These are phyloP conservation scores for Euphorbia celastroides DNA, from an alignment of 441 rosid species.

Conservation along the genomic window DNA sequence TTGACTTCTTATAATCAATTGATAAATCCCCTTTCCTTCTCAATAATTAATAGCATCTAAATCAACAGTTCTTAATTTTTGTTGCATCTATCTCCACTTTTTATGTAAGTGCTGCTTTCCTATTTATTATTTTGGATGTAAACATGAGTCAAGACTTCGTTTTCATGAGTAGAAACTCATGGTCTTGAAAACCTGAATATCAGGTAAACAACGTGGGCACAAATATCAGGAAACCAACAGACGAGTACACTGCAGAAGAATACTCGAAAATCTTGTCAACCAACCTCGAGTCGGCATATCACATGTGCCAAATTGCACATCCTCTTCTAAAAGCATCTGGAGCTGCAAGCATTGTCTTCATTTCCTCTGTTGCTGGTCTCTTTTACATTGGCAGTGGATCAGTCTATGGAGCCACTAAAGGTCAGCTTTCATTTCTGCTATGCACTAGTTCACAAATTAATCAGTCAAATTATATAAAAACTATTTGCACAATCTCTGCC, in stretches of 20 bases:
- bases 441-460: background rate
- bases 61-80: background rate
- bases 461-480: background rate
- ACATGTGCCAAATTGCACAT: conserved; percentile 69
- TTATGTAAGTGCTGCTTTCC: background rate
- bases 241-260: conserved; percentile 61
- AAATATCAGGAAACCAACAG: conserved; percentile 67
- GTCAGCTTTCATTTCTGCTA: conserved; percentile 22
- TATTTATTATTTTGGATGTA: background rate
- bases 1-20: background rate
- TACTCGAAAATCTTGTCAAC: conserved; percentile 43
- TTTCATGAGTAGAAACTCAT: background rate
- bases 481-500: background rate
- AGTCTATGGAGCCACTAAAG: conserved; percentile 68
- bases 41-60: background rate
- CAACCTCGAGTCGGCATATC: conserved; percentile 73
- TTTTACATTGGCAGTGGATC: conserved; percentile 42
- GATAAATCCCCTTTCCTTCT: background rate
- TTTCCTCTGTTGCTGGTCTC: conserved; percentile 65
- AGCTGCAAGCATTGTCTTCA: conserved; percentile 55
- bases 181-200: background rate
- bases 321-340: conserved; percentile 86
- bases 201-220: conserved; percentile 88
- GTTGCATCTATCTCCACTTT: background rate
- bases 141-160: background rate